These are phyloP conservation scores for Plasmodium gonderi DNA, from an alignment of 169 alveolate species.

Conservation along the genomic window DNA sequence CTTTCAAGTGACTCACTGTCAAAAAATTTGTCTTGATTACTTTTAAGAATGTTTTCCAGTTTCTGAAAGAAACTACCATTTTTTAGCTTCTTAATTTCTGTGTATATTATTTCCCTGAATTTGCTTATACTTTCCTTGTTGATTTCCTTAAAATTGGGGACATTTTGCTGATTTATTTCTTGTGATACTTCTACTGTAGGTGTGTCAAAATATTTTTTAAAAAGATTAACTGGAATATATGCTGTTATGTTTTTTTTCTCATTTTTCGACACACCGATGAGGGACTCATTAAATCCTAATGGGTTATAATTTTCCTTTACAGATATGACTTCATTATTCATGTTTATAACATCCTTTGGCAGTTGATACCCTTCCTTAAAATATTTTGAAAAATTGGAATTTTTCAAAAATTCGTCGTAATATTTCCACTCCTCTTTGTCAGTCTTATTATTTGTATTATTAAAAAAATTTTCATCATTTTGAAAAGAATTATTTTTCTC, in stretches of 20 bases:
- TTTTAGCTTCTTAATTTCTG: conserved; percentile 68
- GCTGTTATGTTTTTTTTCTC: conserved; percentile 71
- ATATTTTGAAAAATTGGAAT: conserved; percentile 25
- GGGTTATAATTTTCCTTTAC: conserved; percentile 73
- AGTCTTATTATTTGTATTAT: conserved; percentile 8
- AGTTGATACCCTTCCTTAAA: conserved; percentile 56
- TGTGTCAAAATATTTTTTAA: conserved; percentile 35
- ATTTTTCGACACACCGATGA: conserved; percentile 44
- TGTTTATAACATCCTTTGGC: conserved; percentile 34
- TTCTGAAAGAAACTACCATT: conserved; percentile 1
- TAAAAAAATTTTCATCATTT: conserved; percentile 40
- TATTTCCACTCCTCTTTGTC: neutral
- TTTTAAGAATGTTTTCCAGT: conserved; percentile 17
- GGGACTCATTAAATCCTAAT: conserved; percentile 64
- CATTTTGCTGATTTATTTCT: neutral
- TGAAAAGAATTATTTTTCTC: neutral
- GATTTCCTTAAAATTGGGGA: conserved; percentile 18
- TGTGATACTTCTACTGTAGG: neutral
- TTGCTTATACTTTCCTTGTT: conserved; percentile 53
- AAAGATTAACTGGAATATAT: conserved; percentile 46
- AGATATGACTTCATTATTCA: conserved; percentile 28
- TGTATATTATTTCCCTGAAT: conserved; percentile 61
- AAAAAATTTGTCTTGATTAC: conserved; percentile 49
- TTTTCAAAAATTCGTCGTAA: conserved; percentile 32
- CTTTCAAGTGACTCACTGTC: conserved; percentile 15